Evolutionary conservation across 2,329 filamentous ascomycete genomes (phyloP).

Genomic region (Stagonosporopsis cucurbitacearum): DNA sequence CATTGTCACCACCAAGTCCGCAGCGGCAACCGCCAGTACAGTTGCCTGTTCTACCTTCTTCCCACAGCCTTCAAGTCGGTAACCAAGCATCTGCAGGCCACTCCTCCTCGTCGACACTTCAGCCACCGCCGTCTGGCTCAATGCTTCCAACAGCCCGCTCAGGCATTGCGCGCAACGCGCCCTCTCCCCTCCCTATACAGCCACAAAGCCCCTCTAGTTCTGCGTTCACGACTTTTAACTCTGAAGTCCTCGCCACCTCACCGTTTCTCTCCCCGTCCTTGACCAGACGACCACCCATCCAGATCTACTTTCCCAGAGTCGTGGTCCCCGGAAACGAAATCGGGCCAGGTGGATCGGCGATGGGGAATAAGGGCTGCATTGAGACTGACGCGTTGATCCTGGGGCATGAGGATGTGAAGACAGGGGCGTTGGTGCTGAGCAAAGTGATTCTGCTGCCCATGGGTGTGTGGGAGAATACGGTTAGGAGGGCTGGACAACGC

Average conservation of each 20-base stretch:
- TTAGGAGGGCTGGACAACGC: constrained; percentile 18
- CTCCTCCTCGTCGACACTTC: background rate
- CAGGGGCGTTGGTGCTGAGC: constrained; percentile 19
- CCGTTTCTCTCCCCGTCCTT: constrained; percentile 17
- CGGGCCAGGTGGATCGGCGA: background rate
- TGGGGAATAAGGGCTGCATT: constrained; percentile 9
- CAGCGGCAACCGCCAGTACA: background rate
- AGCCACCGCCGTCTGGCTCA: background rate
- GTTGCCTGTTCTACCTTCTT: background rate
- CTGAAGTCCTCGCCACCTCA: constrained; percentile 21
- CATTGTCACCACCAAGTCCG: background rate
- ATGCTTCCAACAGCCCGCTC: constrained; percentile 8
- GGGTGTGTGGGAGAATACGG: constrained; percentile 28
- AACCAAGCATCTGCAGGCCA: no score
- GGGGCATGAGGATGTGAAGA: constrained; percentile 25
- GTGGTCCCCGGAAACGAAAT: constrained; percentile 20
- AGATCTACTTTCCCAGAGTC: constrained; percentile 38
- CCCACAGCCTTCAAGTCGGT: no score
- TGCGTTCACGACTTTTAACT: constrained; percentile 14
- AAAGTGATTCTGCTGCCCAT: constrained; percentile 37
- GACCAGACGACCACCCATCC: constrained; percentile 27
- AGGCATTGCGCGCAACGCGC: constrained; percentile 25
- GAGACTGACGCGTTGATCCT: constrained; percentile 42
- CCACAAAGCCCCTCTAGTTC: constrained; percentile 6
- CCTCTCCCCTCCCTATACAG: constrained; percentile 6